Base-by-base conservation (phyloP, 106 monocot species). In the Acanthochlamys bracteata region DNA sequence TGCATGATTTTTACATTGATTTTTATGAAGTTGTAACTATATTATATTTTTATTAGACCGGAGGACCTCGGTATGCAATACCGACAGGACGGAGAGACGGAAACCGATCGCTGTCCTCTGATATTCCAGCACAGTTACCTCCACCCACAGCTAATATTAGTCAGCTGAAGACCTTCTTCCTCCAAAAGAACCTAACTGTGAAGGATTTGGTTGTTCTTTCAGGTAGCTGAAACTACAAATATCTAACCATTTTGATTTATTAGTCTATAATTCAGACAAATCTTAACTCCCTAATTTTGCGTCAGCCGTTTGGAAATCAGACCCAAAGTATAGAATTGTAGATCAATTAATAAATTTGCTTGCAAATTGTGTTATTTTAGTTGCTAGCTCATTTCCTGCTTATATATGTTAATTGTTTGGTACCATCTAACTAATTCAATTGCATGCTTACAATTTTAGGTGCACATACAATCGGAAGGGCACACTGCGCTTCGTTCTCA, bases 401-500 rank as follows among this genome's bases (percentile, higher is more conserved):
- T n/a, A n/a, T n/a, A n/a, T n/a, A n/a, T n/a, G n/a, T n/a, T n/a
- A n/a, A n/a, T n/a, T n/a, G n/a, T n/a, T n/a, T n/a, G n/a, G n/a
- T n/a, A n/a, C n/a, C n/a, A n/a, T n/a, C n/a, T n/a, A n/a, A n/a
- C n/a, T n/a, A n/a, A n/a, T n/a, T n/a, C n/a, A n/a, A n/a, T n/a
- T n/a, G n/a, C n/a, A n/a, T n/a, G n/a, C n/a, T n/a, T n/a, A 33
- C 15, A 15, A 19, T 27, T 20, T 39, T 69, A 82, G 82, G 88
- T 46, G 80, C 78, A 21, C 89, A 89, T 68, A 89, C 89, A 17
- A 84, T 89, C 17, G 89, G 89, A 7, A 54, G 82, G 16, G 17
- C 76, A 17, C 82, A 82, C 60, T 89, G 89, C 79, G 21, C 64
- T 4, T 81, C 72, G 0, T 89, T 89, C 79, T 79, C 62, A 70